Base-by-base conservation (phyloP, 441 rosid species). In the Capsella rubella region DNA sequence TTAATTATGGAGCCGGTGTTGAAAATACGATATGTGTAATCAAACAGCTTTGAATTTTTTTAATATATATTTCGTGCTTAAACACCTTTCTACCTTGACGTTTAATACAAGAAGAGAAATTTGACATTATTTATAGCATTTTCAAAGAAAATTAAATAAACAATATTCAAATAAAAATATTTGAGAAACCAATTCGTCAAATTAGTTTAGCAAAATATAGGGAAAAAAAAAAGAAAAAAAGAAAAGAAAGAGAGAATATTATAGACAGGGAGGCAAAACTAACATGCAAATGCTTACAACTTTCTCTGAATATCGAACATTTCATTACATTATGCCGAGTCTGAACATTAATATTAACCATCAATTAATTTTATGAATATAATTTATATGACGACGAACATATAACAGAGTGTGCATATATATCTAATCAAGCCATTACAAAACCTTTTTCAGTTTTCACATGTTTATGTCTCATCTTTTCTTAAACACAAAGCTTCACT, bases 211-310 rank as follows among this genome's bases (percentile, higher is more conserved):
- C 13, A n/a, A 52, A 31, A 67, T 29, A 67, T 42, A 2, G 39
- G 3, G 55, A 32, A 68, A 34, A 7, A 1, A 34, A 34, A 34
- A 6, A 34, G 8, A 0, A 21, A 21, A 21, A 21, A 21, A 21
- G 25, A 21, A 21, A 21, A 21, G 25, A 56, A 34, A 2, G 42
- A 35, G 45, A 59, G 74, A 75, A 75, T 69, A 75, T 62, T 61
- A 21, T 21, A 64, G 71, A 62, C 69, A 75, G 14, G 43, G 74
- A 61, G 59, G 70, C 79, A 62, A 75, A 69, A 56, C 57, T 75
- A 75, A 69, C 79, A 62, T 75, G 79, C 65, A 75, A 61, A 47
- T 69, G 64, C 10, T 62, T 53, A 54, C 34, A 69, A 54, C 57
- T 69, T 69, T 75, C 43, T 14, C 14, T 37, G 34, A 69, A 61